Evolutionary conservation across 352 stramenopile species (phyloP).

Genomic region (Pythium sp.): DNA sequence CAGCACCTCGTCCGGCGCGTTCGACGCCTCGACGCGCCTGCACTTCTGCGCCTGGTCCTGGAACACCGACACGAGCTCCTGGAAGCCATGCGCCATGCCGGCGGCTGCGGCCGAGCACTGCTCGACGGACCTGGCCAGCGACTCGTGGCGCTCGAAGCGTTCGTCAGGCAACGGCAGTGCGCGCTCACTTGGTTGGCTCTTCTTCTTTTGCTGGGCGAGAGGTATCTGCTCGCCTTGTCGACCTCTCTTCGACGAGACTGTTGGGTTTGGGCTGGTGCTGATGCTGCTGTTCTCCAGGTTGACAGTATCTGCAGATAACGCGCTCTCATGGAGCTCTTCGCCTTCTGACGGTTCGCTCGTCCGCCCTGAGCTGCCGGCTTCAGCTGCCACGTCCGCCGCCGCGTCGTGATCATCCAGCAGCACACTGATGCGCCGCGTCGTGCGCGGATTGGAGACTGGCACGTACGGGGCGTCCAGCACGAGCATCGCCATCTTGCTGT

Average conservation of each 20-base stretch:
- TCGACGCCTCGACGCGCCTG: constrained; percentile 20
- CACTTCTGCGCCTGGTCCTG: constrained; percentile 30
- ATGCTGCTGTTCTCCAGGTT: background rate
- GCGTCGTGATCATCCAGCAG: constrained; percentile 18
- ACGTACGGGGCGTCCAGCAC: constrained; percentile 27
- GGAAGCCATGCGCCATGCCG: constrained; percentile 38
- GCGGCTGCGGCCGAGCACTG: constrained; percentile 46
- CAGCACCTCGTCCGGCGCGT: constrained; percentile 1
- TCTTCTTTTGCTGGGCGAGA: constrained; percentile 8
- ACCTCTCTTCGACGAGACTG: background rate
- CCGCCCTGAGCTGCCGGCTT: background rate
- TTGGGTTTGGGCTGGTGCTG: background rate
- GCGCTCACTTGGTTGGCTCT: background rate
- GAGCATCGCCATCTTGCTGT: constrained; percentile 44
- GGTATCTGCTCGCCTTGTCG: constrained; percentile 5
- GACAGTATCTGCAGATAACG: background rate
- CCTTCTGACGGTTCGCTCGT: background rate
- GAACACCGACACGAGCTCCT: constrained; percentile 38
- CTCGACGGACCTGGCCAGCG: constrained; percentile 43
- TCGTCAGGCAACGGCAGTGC: background rate
- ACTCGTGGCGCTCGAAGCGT: constrained; percentile 4
- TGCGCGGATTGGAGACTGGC: constrained; percentile 16
- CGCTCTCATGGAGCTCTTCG: background rate
- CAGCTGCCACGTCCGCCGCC: background rate
- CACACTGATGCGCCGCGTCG: constrained; percentile 22